phyloP scores from a whole-genome alignment of 768 basidiomycete species.

The Mycena sanguinolenta region DNA sequence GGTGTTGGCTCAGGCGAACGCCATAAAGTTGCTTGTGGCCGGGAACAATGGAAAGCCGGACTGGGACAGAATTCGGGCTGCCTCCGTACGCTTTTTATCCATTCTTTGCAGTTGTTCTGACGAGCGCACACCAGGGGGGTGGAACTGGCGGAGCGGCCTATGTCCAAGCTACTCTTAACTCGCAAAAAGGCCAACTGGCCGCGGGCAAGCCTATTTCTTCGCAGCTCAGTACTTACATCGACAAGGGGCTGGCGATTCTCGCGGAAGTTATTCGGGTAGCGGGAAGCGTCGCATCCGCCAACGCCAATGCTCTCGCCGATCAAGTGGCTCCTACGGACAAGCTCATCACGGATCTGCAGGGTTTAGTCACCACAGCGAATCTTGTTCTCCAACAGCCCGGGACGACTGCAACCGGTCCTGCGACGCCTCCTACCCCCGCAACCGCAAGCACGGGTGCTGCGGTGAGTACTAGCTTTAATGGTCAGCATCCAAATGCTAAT shows the following conservation, averaged over 20 bases:
- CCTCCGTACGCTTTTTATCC: too few relatives aligned
- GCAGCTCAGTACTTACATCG: neutral
- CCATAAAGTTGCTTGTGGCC: neutral
- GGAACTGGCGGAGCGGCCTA: neutral
- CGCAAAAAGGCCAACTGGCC: neutral
- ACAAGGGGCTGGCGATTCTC: neutral
- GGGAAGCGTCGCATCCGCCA: neutral
- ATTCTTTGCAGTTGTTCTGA: too few relatives aligned
- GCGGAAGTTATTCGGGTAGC: neutral
- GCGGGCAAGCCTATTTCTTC: neutral
- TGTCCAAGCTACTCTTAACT: neutral
- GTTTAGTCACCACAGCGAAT: neutral
- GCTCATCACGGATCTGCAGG: neutral
- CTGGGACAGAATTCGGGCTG: neutral
- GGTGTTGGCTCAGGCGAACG: neutral
- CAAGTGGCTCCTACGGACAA: neutral
- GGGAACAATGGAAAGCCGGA: neutral
- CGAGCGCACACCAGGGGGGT: too few relatives aligned
- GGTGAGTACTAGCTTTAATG: too few relatives aligned
- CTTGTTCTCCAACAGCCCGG: constrained; percentile 2
- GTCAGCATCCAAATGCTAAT: neutral
- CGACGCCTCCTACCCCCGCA: neutral
- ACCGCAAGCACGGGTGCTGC: neutral
- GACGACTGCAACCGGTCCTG: neutral
- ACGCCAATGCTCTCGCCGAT: neutral